phyloP scores from a whole-genome alignment of 2,329 filamentous ascomycete species.

The Beauveria australis region DNA sequence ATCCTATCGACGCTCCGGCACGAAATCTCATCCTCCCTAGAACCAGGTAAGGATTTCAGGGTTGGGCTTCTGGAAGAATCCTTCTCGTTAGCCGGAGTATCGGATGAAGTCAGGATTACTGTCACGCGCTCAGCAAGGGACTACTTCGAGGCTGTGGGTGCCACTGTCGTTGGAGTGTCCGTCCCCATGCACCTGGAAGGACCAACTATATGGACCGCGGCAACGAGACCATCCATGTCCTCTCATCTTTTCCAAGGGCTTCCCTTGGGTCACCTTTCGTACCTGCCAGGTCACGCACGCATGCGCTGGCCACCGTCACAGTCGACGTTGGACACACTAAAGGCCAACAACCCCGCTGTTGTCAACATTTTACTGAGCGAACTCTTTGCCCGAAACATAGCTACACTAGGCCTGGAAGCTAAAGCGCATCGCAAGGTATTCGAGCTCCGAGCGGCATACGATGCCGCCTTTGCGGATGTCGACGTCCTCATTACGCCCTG shows the following conservation, averaged over 20 bases:
- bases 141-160: too few species aligned
- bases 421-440: constrained; percentile 13
- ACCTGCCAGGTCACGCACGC: not conserved
- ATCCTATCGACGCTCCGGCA: too few species aligned
- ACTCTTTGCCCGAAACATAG: not conserved
- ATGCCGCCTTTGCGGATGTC: constrained; percentile 32
- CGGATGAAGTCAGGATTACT: too few species aligned
- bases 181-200: constrained; percentile 40
- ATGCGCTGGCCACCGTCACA: not conserved
- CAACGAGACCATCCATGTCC: constrained; percentile 27
- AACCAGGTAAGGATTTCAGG: not conserved
- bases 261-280: not conserved
- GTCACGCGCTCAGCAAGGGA: too few species aligned
- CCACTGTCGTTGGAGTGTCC: constrained; percentile 31
- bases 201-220: constrained; percentile 39
- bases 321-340: not conserved
- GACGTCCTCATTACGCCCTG: constrained; percentile 44
- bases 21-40: too few species aligned
- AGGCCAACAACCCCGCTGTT: not conserved
- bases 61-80: constrained; percentile 32
- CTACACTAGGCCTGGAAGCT: too few species aligned
- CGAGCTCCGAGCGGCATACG: constrained; percentile 38
- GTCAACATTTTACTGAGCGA: not conserved
- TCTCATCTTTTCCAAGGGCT: constrained; percentile 26
- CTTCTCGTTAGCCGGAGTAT: constrained; percentile 17